Evolutionary conservation across 768 basidiomycete species (phyloP).

Genomic region (Lanmaoa rubissima): DNA sequence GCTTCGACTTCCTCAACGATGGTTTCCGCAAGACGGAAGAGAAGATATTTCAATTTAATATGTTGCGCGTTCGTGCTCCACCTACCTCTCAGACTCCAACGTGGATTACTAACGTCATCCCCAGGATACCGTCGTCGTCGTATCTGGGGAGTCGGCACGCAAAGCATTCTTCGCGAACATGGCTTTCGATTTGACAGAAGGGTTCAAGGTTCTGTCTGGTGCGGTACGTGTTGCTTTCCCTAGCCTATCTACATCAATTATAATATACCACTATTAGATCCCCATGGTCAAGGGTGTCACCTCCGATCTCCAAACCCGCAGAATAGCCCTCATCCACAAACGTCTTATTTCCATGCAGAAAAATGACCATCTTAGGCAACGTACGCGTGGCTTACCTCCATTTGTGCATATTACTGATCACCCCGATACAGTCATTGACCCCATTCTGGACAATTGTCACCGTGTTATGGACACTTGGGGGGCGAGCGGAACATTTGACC

Average conservation of each 20-base stretch:
- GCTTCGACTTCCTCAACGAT: slow-evolving; percentile 72
- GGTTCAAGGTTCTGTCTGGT: slow-evolving; percentile 76
- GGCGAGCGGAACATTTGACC: slow-evolving; percentile 60
- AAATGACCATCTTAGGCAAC: slow-evolving; percentile 54
- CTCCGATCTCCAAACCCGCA: slow-evolving; percentile 60
- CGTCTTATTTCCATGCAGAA: slow-evolving; percentile 64
- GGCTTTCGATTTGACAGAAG: slow-evolving; percentile 73
- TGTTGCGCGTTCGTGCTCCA: slow-evolving; percentile 54
- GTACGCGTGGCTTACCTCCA: slow-evolving; percentile 40
- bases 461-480: slow-evolving; percentile 66
- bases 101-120: slow-evolving; percentile 20
- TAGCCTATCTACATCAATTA: slow-evolving; percentile 15
- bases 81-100: slow-evolving; percentile 6
- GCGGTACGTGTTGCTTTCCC: slow-evolving; percentile 48
- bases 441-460: slow-evolving; percentile 62
- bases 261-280: slow-evolving; percentile 44
- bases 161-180: slow-evolving; percentile 68
- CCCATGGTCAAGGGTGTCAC: slow-evolving; percentile 77
- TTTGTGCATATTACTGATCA: slow-evolving; percentile 9
- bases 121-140: slow-evolving; percentile 70
- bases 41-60: slow-evolving; percentile 64
- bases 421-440: slow-evolving; percentile 54
- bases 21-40: slow-evolving; percentile 68
- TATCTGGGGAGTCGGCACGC: slow-evolving; percentile 71
- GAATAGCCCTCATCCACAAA: slow-evolving; percentile 67